Evolutionary conservation across 2,329 filamentous ascomycete genomes (phyloP), one percentile per base, ranked within the genome.

Genomic region (Aspergillus carbonarius): DNA sequence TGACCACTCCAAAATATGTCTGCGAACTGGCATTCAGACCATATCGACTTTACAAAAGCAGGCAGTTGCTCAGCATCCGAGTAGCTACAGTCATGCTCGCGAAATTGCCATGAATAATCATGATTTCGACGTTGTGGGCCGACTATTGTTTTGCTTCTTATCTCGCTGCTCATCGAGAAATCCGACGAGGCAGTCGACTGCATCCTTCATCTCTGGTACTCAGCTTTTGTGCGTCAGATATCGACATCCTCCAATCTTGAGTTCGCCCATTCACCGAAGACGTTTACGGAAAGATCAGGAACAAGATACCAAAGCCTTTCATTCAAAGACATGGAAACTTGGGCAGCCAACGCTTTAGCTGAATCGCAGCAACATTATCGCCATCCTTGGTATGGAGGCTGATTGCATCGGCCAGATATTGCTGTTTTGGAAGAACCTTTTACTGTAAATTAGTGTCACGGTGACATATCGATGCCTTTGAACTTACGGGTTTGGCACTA

Each of bases 201-300:
- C 15, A 78, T 80, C 46, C 60, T 79, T 1, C 78, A 81, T 63
- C 8, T 80, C 4, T 82, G 79, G 79, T 82, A 81, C 64, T 82
- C 79, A 0, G 74, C 75, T 1, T 53, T 73, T 4, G 18, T 80
- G 0, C 66, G 70, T 40, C 34, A 2, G 61, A 74, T 49, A 8
- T 71, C 1, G 17, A 66, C 0, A 39, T 61, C 1, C 59, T 79
- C 3, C 60, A 65, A 13, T 23, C 49, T 0, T 42, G 54, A 0
- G 59, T 78, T 12, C 60, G 69, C 0, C 72, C 1, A 69, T 54
- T 71, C 1, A 68, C 81, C 10, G 32, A 76, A 34, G 60, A 70
- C 4, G 69, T 77, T n/a, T 58, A 47, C 17, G 10, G 23, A 12
- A 32, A 47, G 32, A 37, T 52, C 13, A 39, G 9, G 8, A n/a